Conservation (phyloP, 495 filamentous ascomycete species). For the Melanomma pulvis-pyrius region DNA sequence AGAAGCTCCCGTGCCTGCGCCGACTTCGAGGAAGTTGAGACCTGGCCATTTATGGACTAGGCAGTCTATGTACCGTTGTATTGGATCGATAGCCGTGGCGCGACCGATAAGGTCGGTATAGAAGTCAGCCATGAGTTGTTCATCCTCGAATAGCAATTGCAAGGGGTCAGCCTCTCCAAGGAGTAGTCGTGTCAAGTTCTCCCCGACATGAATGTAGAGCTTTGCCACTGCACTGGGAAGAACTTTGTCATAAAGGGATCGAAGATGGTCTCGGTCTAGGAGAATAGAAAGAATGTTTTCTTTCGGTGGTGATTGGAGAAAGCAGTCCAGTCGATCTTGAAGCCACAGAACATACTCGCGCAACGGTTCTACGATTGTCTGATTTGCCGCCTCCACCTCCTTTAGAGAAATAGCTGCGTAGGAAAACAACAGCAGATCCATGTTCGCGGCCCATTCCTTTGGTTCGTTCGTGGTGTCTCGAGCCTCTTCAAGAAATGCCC, state of each 20-base stretch:
- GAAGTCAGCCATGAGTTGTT: neutral
- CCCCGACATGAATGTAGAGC: neutral
- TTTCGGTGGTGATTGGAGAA: no score
- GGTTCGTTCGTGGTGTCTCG: neutral
- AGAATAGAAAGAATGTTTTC: no score
- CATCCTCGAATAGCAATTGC: neutral
- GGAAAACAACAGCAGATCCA: no score
- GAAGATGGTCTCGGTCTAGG: neutral
- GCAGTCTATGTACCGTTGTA: neutral
- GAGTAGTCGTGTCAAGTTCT: neutral
- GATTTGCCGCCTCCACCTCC: no score
- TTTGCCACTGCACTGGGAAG: neutral
- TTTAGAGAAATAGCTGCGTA: no score
- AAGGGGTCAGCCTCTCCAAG: neutral
- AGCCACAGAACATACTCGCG: neutral
- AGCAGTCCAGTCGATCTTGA: no score
- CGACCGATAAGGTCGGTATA: neutral
- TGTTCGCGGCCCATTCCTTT: neutral
- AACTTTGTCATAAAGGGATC: no score
- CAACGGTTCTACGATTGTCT: no score
- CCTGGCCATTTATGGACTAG: neutral
- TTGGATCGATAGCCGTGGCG: neutral
- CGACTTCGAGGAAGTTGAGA: neutral
- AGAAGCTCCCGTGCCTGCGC: constrained; percentile 13
- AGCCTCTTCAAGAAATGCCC: neutral